These are phyloP conservation scores for Quercus ilex DNA, from an alignment of 306 rosid genomes.

Conservation along the genomic window DNA sequence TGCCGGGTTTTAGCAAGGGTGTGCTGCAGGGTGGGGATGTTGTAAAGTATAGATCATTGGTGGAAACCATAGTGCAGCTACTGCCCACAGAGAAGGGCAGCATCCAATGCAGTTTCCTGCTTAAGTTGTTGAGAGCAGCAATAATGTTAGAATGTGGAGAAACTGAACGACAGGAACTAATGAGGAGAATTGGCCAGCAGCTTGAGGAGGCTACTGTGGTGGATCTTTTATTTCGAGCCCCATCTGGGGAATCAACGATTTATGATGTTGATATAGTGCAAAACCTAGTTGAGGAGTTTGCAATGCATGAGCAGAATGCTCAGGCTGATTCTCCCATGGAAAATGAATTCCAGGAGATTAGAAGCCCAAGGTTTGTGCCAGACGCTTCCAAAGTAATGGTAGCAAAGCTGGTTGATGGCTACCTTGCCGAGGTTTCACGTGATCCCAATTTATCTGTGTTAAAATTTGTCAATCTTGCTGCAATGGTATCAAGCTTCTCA, in stretches of 20 bases:
- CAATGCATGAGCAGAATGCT: constrained; percentile 36
- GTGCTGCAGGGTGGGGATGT: constrained; percentile 62
- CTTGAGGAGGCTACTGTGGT: constrained; percentile 76
- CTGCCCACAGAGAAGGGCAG: constrained; percentile 56
- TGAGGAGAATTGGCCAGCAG: constrained; percentile 62
- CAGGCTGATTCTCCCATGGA: constrained; percentile 43
- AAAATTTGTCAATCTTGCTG: constrained; percentile 62
- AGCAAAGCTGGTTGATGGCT: constrained; percentile 84
- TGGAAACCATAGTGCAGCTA: constrained; percentile 60
- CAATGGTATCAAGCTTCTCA: constrained; percentile 65
- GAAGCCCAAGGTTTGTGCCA: constrained; percentile 53
- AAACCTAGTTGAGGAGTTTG: constrained; percentile 72
- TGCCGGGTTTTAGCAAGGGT: constrained; percentile 69
- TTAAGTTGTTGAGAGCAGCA: constrained; percentile 59
- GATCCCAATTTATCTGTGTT: constrained; percentile 62
- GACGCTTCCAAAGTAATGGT: constrained; percentile 62
- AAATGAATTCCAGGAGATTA: constrained; percentile 62
- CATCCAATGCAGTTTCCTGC: constrained; percentile 60
- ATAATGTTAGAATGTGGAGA: constrained; percentile 58
- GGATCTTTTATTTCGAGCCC: constrained; percentile 57
- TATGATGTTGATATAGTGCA: constrained; percentile 69
- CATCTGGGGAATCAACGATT: constrained; percentile 38
- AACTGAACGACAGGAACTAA: constrained; percentile 49
- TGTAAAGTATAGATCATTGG: constrained; percentile 44
- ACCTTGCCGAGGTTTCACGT: constrained; percentile 69